A percentile compares a stretch with the other conserved stretches of the same genome.
Conservation (phyloP, 345 rosid species). For the Linum trigynum region DNA sequence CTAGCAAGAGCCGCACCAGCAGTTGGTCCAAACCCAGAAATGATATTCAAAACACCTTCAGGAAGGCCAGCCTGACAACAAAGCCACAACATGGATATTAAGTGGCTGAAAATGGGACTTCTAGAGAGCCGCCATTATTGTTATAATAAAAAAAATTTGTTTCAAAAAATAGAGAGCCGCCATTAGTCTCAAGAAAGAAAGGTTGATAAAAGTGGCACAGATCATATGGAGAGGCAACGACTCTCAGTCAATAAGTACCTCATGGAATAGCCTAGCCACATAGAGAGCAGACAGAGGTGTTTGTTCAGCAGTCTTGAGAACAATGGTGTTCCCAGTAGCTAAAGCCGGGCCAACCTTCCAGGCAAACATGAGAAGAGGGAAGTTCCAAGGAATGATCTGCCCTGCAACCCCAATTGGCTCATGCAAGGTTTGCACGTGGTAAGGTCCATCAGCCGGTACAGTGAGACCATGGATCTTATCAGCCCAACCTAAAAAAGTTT, state of each 20-base stretch:
- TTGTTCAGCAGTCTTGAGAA: conserved; percentile 85
- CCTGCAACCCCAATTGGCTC: conserved; percentile 96
- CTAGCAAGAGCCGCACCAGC: conserved; percentile 89
- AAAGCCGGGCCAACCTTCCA: conserved; percentile 95
- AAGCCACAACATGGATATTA: conserved; percentile 2
- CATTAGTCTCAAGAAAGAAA: not conserved
- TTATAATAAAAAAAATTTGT: no score
- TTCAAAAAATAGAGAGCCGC: no score
- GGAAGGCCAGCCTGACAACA: conserved; percentile 81
- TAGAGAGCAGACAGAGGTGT: conserved; percentile 78
- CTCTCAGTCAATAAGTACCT: conserved; percentile 35
- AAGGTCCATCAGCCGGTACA: conserved; percentile 58
- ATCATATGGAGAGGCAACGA: conserved; percentile 1
- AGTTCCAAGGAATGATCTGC: conserved; percentile 95
- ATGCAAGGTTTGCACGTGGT: conserved; percentile 74
- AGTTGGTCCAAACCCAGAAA: conserved; percentile 79
- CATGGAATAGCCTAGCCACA: conserved; percentile 52
- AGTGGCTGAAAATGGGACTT: not conserved
- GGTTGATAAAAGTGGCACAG: not conserved
- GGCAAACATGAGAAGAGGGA: conserved; percentile 78
- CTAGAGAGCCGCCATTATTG: no score
- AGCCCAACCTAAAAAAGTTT: conserved; percentile 62
- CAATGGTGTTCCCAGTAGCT: conserved; percentile 84
- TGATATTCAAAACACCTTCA: conserved; percentile 73
- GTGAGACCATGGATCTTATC: conserved; percentile 95